Base-by-base conservation (phyloP, 2,329 filamentous ascomycete species). In the Albophoma yamanashiensis region DNA sequence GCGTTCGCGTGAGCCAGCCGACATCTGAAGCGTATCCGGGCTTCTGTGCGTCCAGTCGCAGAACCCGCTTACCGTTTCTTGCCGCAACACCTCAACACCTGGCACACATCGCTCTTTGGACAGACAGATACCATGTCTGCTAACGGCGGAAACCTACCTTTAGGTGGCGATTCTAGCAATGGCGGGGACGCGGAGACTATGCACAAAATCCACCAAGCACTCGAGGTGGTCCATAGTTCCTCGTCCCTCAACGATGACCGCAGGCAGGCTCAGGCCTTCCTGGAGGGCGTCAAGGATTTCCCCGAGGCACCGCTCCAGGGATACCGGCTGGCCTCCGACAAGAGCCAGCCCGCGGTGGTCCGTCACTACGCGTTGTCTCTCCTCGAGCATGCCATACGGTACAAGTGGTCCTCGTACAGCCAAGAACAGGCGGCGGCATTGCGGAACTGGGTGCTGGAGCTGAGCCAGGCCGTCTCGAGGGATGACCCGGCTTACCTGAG, bases 361-460 rank as follows among this genome's bases (percentile, higher is more conserved):
- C 89, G 94, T 67, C 92, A 97, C 76, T 99, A 95, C 73, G 94
- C 92, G 60, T 82, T 99, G 39, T 95, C 92, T 36, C 82, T 99
- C 60, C 84, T 99, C 65, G 93, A 97, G 69, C 89, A 95, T 74
- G 87, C 91, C 55, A 88, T 97, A 71, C 89, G 88, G 66, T 92
- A 96, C 74, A 86, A 85, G 66, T 96, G 92, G 85, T 82, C 86
- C 42, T 84, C 88, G 56, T 92, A 92, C 69, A 83, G 81, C 25
- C 74, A 80, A 36, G 83, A 86, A 27, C 87, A 96, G 72, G 84
- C 85, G 22, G 76, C 78, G 36, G 82, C 84, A 58, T 75, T 99
- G 59, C 85, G 90, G 57, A 80, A 80, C 61, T 94, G 92, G 83
- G 85, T 96, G 52, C 75, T 96, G 60, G 81, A 88, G 70, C 85